Percentiles rank a stretch among this genome's conserved stretches.
Evolutionary conservation across 2,329 filamentous ascomycete genomes (phyloP).

Genomic region (Aureobasidium sp.): DNA sequence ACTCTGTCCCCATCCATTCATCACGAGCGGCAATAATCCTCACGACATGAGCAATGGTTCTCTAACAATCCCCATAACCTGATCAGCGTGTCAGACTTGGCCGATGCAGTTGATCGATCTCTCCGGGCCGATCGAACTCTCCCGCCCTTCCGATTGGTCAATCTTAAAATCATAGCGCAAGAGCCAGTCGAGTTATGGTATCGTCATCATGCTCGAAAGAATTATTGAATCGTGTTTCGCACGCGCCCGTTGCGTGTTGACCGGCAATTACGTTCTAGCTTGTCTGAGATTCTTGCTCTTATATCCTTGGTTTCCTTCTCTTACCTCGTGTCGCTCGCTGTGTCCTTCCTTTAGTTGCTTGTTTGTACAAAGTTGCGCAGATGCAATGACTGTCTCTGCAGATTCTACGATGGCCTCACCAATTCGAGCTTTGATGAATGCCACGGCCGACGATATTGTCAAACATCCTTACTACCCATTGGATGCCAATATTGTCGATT

Average conservation of each 20-base stretch:
- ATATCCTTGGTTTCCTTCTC: neutral
- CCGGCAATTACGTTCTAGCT: neutral
- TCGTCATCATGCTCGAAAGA: neutral
- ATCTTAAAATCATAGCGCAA: neutral
- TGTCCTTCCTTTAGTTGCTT: neutral
- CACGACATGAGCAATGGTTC: neutral
- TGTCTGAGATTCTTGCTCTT: neutral
- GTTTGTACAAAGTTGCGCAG: neutral
- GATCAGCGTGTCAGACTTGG: neutral
- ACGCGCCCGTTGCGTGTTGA: constrained; percentile 1
- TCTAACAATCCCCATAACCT: neutral
- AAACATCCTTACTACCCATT: constrained; percentile 66
- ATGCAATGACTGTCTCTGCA: neutral
- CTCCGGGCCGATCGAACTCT: neutral
- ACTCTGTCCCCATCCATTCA: too few relatives aligned
- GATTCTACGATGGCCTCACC: neutral
- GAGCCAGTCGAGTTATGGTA: constrained; percentile 1
- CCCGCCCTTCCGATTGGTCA: neutral
- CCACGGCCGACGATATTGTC: constrained; percentile 13
- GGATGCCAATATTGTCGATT: constrained; percentile 54
- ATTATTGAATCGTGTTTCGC: neutral
- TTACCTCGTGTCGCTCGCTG: neutral
- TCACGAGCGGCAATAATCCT: neutral
- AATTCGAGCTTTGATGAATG: constrained; percentile 2
- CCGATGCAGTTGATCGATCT: neutral